These are phyloP conservation scores for Anthostomella pinea DNA, from an alignment of 2,329 filamentous ascomycete species.

Conservation along the genomic window DNA sequence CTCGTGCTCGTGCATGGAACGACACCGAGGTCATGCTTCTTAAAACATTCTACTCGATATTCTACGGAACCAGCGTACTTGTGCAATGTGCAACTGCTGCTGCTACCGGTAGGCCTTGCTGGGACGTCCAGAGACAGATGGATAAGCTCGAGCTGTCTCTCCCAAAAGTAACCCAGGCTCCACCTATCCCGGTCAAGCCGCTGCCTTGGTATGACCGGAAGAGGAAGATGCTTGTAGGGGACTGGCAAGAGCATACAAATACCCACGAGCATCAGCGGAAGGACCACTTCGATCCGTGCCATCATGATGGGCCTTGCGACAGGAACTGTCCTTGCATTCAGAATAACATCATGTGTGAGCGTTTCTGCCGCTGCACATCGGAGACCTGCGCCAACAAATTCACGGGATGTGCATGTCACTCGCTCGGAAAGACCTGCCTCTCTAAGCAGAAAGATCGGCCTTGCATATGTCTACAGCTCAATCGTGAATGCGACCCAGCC, in stretches of 20 bases:
- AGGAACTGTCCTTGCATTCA: constrained; percentile 61
- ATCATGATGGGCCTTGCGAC: constrained; percentile 66
- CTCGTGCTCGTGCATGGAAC: constrained; percentile 42
- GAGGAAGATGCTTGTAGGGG: constrained; percentile 51
- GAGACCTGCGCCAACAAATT: constrained; percentile 61
- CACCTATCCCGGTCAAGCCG: constrained; percentile 38
- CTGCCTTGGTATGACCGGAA: constrained; percentile 56
- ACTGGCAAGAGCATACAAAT: constrained; percentile 55
- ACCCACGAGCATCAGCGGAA: constrained; percentile 55
- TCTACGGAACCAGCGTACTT: constrained; percentile 40
- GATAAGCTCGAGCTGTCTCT: constrained; percentile 37
- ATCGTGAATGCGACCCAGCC: constrained; percentile 77
- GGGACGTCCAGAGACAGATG: constrained; percentile 47
- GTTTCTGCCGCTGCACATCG: constrained; percentile 63
- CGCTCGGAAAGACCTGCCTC: constrained; percentile 56
- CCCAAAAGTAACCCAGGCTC: constrained; percentile 27
- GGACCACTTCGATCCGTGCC: constrained; percentile 62
- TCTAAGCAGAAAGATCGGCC: constrained; percentile 54
- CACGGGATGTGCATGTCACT: constrained; percentile 63
- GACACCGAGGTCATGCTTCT: constrained; percentile 49
- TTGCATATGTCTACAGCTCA: constrained; percentile 70
- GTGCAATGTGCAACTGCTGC: constrained; percentile 50
- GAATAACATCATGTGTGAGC: constrained; percentile 65
- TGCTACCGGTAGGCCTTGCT: constrained; percentile 50
- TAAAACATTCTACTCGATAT: constrained; percentile 43